Evolutionary conservation across 148 eudicot species (phyloP).

Genomic region (Silene latifolia): DNA sequence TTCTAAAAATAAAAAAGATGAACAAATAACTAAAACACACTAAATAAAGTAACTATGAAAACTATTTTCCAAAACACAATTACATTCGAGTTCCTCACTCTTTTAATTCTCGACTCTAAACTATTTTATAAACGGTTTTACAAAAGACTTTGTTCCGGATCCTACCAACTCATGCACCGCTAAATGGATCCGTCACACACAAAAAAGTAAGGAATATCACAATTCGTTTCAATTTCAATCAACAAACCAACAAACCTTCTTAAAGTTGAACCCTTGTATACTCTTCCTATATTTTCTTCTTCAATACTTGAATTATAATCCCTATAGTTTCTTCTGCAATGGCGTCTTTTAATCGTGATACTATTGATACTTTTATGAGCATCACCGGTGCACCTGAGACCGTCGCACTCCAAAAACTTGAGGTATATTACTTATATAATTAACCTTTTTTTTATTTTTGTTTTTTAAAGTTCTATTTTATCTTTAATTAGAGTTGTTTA

Average conservation of each 20-base stretch:
- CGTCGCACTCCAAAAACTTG: slow-evolving; percentile 54
- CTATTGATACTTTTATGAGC: slow-evolving; percentile 73
- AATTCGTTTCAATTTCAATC: not conserved
- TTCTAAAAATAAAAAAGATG: too few species aligned
- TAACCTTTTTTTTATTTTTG: too few species aligned
- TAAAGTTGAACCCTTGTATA: not conserved
- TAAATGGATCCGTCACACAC: not conserved
- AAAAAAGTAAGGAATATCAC: not conserved
- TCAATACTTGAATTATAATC: not conserved
- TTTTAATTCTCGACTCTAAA: too few species aligned
- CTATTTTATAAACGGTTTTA: too few species aligned
- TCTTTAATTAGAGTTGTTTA: not conserved
- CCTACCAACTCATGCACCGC: not conserved
- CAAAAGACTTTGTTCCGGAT: not conserved
- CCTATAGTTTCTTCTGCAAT: slow-evolving; percentile 25
- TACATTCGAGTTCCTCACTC: too few species aligned
- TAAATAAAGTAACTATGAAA: too few species aligned
- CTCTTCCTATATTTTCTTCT: too few species aligned
- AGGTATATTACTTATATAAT: slow-evolving; percentile 35
- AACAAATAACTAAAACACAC: too few species aligned
- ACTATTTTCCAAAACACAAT: too few species aligned
- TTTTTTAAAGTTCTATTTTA: too few species aligned
- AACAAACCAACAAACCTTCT: not conserved
- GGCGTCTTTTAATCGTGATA: slow-evolving; percentile 65
- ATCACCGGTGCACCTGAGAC: slow-evolving; percentile 71